phyloP scores from a whole-genome alignment of 805 yeast species.

The Wickerhamomyces bisporus region DNA sequence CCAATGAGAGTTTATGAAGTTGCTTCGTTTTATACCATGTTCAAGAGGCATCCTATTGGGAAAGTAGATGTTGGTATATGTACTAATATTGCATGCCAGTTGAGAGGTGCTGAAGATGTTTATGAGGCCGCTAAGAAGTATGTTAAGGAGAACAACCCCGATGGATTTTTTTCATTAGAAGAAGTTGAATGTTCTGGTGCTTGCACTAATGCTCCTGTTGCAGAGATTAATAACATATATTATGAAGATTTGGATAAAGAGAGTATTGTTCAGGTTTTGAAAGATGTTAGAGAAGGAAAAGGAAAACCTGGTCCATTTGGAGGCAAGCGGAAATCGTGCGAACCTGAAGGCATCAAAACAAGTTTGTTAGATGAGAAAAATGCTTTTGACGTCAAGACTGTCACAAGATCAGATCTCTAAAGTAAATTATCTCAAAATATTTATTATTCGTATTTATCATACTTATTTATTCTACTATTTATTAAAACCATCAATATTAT shows the following conservation, averaged over 20 bases:
- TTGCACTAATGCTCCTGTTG: constrained; percentile 87
- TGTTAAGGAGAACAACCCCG: constrained; percentile 65
- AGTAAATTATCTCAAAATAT: neutral
- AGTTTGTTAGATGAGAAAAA: constrained; percentile 48
- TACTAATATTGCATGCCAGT: constrained; percentile 86
- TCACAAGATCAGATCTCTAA: constrained; percentile 69
- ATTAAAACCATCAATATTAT: constrained; percentile 4
- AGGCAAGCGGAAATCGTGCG: constrained; percentile 61
- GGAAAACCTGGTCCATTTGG: constrained; percentile 66
- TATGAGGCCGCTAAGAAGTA: constrained; percentile 62
- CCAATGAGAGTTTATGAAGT: constrained; percentile 94
- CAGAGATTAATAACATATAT: constrained; percentile 78
- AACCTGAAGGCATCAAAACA: constrained; percentile 69
- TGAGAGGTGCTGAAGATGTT: constrained; percentile 76
- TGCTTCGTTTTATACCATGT: constrained; percentile 90
- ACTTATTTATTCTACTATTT: constrained; percentile 1
- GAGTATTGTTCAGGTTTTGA: constrained; percentile 53
- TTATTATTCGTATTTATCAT: neutral
- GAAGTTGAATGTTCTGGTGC: constrained; percentile 93
- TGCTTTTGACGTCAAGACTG: constrained; percentile 62
- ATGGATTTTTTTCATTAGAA: constrained; percentile 71
- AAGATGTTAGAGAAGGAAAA: constrained; percentile 57
- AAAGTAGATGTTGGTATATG: constrained; percentile 80
- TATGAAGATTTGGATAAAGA: constrained; percentile 77
- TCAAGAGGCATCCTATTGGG: constrained; percentile 81